phyloP scores from a whole-genome alignment of 208 protist genomes.

The Naegleria fowleri region DNA sequence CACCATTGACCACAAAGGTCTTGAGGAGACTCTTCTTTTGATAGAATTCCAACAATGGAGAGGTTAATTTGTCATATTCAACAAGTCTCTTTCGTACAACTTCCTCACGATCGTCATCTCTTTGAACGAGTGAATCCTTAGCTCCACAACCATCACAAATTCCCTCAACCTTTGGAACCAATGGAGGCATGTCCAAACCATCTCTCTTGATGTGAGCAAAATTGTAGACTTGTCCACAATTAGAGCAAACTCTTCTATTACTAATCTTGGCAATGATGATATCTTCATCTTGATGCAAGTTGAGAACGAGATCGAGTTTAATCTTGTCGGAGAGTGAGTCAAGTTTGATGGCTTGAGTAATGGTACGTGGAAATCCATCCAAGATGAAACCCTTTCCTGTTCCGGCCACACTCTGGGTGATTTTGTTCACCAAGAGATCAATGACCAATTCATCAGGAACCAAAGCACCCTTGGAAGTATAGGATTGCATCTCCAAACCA shows the following conservation, averaged over 20 bases:
- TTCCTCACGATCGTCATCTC: conserved; percentile 58
- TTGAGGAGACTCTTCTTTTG: conserved; percentile 52
- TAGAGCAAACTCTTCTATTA: conserved; percentile 57
- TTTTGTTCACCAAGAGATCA: background rate
- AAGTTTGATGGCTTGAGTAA: background rate
- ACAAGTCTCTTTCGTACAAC: conserved; percentile 57
- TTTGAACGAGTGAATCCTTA: conserved; percentile 55
- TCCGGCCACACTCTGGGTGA: background rate
- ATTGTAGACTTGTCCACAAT: conserved; percentile 71
- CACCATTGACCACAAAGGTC: conserved; percentile 61
- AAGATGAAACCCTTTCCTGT: background rate
- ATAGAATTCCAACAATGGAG: conserved; percentile 61
- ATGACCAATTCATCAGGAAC: conserved; percentile 24
- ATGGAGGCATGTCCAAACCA: conserved; percentile 66
- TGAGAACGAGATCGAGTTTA: conserved; percentile 63
- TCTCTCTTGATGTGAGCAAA: conserved; percentile 54
- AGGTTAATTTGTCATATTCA: conserved; percentile 55
- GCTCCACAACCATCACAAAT: conserved; percentile 68
- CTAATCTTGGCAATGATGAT: conserved; percentile 66
- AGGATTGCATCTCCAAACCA: background rate
- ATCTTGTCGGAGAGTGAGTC: conserved; percentile 32
- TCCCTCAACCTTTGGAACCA: conserved; percentile 61
- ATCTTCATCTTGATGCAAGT: conserved; percentile 60
- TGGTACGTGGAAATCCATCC: conserved; percentile 14
- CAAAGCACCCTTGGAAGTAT: background rate